Evolutionary conservation across 2,329 filamentous ascomycete genomes (phyloP).

Genomic region (Xylariaceae sp.): DNA sequence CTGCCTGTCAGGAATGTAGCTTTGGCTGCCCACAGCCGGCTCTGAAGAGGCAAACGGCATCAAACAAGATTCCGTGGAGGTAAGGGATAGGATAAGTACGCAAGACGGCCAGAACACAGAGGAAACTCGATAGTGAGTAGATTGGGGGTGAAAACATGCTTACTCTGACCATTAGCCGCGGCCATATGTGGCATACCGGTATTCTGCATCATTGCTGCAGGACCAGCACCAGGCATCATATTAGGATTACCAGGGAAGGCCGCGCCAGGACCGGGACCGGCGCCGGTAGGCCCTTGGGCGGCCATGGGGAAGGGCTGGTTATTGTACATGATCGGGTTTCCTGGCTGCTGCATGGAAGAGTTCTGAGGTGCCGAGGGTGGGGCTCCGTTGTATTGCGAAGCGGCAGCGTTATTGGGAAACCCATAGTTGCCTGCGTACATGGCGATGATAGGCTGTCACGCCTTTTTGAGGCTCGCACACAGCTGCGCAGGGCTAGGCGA

Average conservation of each 20-base stretch:
- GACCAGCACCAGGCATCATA: slow-evolving; percentile 50
- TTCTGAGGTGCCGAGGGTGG: slow-evolving; percentile 39
- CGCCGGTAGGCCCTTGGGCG: slow-evolving; percentile 29
- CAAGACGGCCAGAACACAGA: slow-evolving; percentile 13
- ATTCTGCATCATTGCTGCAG: slow-evolving; percentile 61
- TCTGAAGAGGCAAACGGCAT: slow-evolving; percentile 9
- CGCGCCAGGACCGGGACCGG: slow-evolving; percentile 12
- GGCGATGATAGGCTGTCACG: slow-evolving; percentile 31
- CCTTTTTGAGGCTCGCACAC: slow-evolving; percentile 16
- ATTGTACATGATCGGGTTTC: slow-evolving; percentile 52
- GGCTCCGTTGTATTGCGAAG: slow-evolving; percentile 47
- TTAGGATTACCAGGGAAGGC: slow-evolving; percentile 48
- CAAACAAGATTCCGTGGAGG: slow-evolving; percentile 10
- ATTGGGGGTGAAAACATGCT: slow-evolving; percentile 30
- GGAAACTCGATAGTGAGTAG: slow-evolving; percentile 19
- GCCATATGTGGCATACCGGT: slow-evolving; percentile 55
- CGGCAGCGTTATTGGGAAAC: slow-evolving; percentile 46
- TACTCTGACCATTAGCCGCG: slow-evolving; percentile 54
- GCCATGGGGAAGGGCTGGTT: slow-evolving; percentile 54
- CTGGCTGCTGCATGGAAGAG: slow-evolving; percentile 42
- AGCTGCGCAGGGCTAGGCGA: slow-evolving; percentile 21
- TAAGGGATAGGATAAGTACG: slow-evolving; percentile 6
- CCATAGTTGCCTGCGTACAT: slow-evolving; percentile 55
- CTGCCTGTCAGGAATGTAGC: slow-evolving; percentile 7
- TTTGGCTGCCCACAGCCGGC: slow-evolving; percentile 11